Percentiles rank a stretch among this genome's conserved stretches.
Evolutionary conservation across 129 eudicot species (phyloP).

Genomic region (Chrysanthemum seticuspe): DNA sequence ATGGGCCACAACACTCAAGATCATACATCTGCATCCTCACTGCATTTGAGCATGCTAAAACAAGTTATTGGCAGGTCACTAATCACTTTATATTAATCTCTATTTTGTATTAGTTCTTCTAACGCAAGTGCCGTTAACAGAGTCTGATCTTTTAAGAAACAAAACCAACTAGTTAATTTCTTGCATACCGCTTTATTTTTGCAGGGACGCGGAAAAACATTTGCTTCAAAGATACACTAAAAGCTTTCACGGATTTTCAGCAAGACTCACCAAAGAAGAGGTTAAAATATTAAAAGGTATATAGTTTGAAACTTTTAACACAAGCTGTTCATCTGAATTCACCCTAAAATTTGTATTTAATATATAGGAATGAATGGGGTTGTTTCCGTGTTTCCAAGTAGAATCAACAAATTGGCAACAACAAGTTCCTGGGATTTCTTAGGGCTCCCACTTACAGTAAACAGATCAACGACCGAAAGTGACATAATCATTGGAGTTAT

Average conservation of each 20-base stretch:
- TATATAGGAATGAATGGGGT: neutral
- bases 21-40: neutral
- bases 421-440: slow-evolving; percentile 11
- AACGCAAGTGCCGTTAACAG: neutral
- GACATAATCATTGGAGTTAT: slow-evolving; percentile 13
- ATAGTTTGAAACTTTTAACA: neutral
- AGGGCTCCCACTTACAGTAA: neutral
- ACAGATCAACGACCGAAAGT: slow-evolving; percentile 17
- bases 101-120: neutral
- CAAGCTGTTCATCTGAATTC: neutral
- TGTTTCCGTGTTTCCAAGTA: slow-evolving; percentile 11
- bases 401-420: neutral
- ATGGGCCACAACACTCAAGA: slow-evolving; percentile 12
- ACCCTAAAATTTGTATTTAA: neutral
- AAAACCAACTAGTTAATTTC: neutral
- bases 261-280: neutral
- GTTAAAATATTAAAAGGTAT: neutral
- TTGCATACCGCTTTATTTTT: neutral
- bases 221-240: slow-evolving; percentile 15
- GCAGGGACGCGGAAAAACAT: slow-evolving; percentile 5
- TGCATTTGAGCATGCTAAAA: neutral
- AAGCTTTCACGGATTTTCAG: slow-evolving; percentile 17
- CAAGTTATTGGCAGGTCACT: slow-evolving; percentile 8
- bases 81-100: neutral
- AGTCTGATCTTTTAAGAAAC: neutral